Evolutionary conservation across 2,329 filamentous ascomycete species (phyloP).

Genomic region (Calonectria pseudoturangicola): DNA sequence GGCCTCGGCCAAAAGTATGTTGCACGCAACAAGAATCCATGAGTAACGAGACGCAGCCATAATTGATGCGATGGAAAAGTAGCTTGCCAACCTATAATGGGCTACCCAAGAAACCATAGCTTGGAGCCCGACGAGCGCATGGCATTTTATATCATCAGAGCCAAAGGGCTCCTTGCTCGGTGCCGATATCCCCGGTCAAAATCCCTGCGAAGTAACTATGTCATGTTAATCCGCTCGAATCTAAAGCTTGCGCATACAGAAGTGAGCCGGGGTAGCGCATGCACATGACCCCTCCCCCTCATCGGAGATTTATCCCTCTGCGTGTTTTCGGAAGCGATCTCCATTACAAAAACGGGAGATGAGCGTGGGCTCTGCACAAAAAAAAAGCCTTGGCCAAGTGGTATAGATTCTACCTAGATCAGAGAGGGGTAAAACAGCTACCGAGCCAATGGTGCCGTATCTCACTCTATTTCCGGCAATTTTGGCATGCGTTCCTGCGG

Average conservation of each 20-base stretch:
- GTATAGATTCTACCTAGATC: neutral
- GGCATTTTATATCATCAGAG: slow-evolving; percentile 7
- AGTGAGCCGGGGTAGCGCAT: neutral
- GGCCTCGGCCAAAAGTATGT: slow-evolving; percentile 5
- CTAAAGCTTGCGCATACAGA: neutral
- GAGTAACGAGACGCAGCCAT: slow-evolving; percentile 20
- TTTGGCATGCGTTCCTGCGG: slow-evolving; percentile 11
- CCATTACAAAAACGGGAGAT: slow-evolving; percentile 27
- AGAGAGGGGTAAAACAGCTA: slow-evolving; percentile 4
- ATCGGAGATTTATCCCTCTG: slow-evolving; percentile 29
- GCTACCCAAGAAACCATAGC: neutral
- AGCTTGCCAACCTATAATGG: neutral
- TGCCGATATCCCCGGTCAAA: neutral
- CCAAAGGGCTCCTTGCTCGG: slow-evolving; percentile 3
- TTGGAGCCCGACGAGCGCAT: neutral
- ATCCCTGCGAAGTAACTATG: neutral
- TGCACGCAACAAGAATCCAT: slow-evolving; percentile 28
- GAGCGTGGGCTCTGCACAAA: neutral
- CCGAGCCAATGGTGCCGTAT: slow-evolving; percentile 14
- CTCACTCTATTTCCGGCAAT: slow-evolving; percentile 8
- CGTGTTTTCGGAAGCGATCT: slow-evolving; percentile 24
- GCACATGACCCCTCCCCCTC: slow-evolving; percentile 27
- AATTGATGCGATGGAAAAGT: neutral
- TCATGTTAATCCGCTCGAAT: slow-evolving; percentile 33
- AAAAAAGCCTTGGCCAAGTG: slow-evolving; percentile 4